Evolutionary conservation across 2,329 filamentous ascomycete genomes (phyloP).

Genomic region (Tolypocladium cylindrosporum): DNA sequence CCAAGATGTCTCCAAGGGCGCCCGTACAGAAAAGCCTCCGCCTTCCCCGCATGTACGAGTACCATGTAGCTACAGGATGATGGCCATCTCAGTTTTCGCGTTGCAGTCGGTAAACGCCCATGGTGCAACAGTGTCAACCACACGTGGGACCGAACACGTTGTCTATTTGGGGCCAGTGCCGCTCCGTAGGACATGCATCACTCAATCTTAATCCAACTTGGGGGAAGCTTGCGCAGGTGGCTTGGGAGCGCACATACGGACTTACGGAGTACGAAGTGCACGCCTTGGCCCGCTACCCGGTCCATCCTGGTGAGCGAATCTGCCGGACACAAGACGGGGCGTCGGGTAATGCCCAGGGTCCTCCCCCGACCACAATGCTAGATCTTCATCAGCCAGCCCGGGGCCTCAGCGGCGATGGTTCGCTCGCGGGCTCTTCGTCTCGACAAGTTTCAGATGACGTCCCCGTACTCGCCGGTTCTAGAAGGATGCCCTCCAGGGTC

Average conservation of each 20-base stretch:
- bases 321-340: not conserved
- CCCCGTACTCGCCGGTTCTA: not conserved
- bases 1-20: not conserved
- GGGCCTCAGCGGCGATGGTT: not conserved
- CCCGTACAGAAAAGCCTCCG: not conserved
- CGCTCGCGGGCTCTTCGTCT: not conserved
- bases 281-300: not conserved
- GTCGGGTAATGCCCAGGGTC: not conserved
- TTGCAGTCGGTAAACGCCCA: no score
- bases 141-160: not conserved
- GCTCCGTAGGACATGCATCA: not conserved
- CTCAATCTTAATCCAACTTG: not conserved
- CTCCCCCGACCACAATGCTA: not conserved
- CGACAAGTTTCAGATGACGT: not conserved
- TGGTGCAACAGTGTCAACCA: not conserved
- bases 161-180: not conserved
- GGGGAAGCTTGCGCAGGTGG: not conserved
- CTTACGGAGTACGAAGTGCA: not conserved
- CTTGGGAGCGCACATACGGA: not conserved
- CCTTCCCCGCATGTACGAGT: not conserved
- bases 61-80: not conserved
- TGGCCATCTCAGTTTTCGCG: not conserved
- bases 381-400: not conserved
- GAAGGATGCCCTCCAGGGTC: not conserved
- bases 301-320: not conserved